Base-by-base conservation (phyloP, 257 asterid genomes). In the Gentiana straminea region DNA sequence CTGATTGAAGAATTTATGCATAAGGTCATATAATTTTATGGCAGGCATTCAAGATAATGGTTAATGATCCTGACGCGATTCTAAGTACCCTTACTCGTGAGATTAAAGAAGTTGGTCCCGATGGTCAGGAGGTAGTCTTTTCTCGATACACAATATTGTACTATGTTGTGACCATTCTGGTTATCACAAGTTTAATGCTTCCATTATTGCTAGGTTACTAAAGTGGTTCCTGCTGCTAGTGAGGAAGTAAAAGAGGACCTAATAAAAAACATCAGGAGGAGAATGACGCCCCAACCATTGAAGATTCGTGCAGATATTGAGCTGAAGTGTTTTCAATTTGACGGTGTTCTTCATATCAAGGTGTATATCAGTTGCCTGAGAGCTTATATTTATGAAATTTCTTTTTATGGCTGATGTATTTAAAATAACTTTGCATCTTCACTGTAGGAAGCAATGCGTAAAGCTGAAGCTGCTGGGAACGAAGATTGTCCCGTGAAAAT, bases 401-500 rank as follows among this genome's bases (percentile, higher is more conserved):
- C 5, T 0, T 4, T 10, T 41, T 35, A 15, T 58, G 53, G 4
- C 12, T 8, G 0, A 37, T 43, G 50, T 59, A 33, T 38, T 65
- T 62, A 56, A 54, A 12, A 11, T 50, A 4, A 36, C 8, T 13
- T 60, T 36, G 5, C 50, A 37, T 41, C 59, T 45, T 2, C 55
- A 68, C 64, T 66, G 52, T 71, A 91, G 98, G 96, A 76, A 34
- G 98, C 98, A 7, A 91, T 91, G 98, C 88, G 95, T 41, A 91
- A 84, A 80, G 96, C 98, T 65, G 98, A 91, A 80, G 96, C 95
- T 70, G 95, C 94, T 57, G 98, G 98, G 39, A 91, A 87, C 70
- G 64, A 75, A 37, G 96, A 84, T 68, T 91, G 98, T 75, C 96
- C 95, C 0, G 95, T 91, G 63, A 91, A 87, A 78, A 91, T 84